A percentile compares a stretch with the other conserved stretches of the same genome.
phyloP scores from a whole-genome alignment of 495 filamentous ascomycete genomes.

The Penicillium cataractarum region DNA sequence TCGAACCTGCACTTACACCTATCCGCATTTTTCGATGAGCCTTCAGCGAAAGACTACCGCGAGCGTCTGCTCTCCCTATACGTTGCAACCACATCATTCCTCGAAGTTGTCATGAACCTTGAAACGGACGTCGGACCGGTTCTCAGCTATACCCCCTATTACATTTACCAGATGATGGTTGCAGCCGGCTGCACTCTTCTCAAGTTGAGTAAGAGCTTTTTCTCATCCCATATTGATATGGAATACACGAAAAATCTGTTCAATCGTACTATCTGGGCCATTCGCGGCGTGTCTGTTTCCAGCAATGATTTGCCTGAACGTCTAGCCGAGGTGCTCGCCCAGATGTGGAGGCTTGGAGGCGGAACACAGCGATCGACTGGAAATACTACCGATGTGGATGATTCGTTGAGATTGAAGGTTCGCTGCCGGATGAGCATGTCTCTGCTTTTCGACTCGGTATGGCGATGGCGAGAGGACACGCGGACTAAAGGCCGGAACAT shows the following conservation, averaged over 20 bases:
- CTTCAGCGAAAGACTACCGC: constrained; percentile 70
- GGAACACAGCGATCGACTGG: constrained; percentile 42
- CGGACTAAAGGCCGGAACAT: constrained; percentile 78
- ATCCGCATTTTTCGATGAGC: constrained; percentile 86
- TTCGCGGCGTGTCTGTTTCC: constrained; percentile 76
- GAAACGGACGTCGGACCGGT: constrained; percentile 53
- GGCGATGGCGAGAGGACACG: constrained; percentile 90
- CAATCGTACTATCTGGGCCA: constrained; percentile 72
- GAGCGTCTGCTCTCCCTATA: constrained; percentile 79
- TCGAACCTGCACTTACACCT: constrained; percentile 82
- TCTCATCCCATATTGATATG: constrained; percentile 67
- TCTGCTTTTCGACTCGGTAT: constrained; percentile 87
- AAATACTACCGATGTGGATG: constrained; percentile 57
- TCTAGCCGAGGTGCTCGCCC: constrained; percentile 85
- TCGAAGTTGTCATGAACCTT: constrained; percentile 70
- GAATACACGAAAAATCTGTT: constrained; percentile 76
- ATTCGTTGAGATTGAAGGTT: constrained; percentile 78
- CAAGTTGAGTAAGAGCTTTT: constrained; percentile 86
- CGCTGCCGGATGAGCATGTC: constrained; percentile 92
- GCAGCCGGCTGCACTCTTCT: constrained; percentile 83
- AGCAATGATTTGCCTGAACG: constrained; percentile 86
- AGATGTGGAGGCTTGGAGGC: constrained; percentile 83
- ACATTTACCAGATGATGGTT: constrained; percentile 90
- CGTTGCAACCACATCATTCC: constrained; percentile 71
- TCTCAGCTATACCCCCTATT: constrained; percentile 77